These are phyloP conservation scores for Lactifluus volemus DNA, from an alignment of 768 basidiomycete species.

Conservation along the genomic window DNA sequence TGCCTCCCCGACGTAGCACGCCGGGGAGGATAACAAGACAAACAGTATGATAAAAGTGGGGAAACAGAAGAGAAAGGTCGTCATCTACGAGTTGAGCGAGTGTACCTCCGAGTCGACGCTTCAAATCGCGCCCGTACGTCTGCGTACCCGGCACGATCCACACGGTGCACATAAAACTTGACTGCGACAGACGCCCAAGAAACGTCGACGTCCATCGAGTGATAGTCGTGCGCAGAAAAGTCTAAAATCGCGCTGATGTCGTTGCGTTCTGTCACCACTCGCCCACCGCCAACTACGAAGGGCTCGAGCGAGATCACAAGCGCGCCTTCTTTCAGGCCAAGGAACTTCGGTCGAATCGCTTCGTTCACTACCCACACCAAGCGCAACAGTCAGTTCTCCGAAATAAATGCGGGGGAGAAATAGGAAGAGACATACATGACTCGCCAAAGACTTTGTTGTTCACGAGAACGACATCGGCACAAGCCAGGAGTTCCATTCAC, in stretches of 20 bases:
- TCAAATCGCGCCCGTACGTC: slow-evolving; percentile 18
- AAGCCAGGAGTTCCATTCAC: slow-evolving; percentile 60
- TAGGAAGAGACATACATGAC: slow-evolving; percentile 48
- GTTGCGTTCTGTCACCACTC: slow-evolving; percentile 71
- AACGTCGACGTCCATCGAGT: slow-evolving; percentile 41
- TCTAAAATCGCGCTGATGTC: slow-evolving; percentile 80
- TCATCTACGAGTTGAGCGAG: slow-evolving; percentile 16
- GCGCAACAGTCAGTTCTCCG: slow-evolving; percentile 1
- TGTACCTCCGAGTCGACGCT: slow-evolving; percentile 11
- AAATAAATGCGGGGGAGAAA: not conserved
- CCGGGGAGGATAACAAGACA: too few species aligned
- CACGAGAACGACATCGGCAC: slow-evolving; percentile 88
- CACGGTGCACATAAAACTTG: slow-evolving; percentile 65
- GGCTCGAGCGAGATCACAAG: slow-evolving; percentile 84
- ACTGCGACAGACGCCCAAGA: slow-evolving; percentile 74
- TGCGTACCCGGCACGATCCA: slow-evolving; percentile 60
- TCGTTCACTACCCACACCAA: slow-evolving; percentile 60
- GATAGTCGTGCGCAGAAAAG: slow-evolving; percentile 28
- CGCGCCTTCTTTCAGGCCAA: slow-evolving; percentile 91
- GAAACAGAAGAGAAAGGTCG: not conserved
- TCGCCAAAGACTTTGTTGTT: slow-evolving; percentile 82
- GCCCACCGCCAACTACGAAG: slow-evolving; percentile 64
- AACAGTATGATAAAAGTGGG: too few species aligned
- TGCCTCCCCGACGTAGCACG: not conserved
- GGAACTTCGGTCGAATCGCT: slow-evolving; percentile 75